Evolutionary conservation across 1,284 basidiomycete species (phyloP).

Genomic region (Ceratobasidium sp.): DNA sequence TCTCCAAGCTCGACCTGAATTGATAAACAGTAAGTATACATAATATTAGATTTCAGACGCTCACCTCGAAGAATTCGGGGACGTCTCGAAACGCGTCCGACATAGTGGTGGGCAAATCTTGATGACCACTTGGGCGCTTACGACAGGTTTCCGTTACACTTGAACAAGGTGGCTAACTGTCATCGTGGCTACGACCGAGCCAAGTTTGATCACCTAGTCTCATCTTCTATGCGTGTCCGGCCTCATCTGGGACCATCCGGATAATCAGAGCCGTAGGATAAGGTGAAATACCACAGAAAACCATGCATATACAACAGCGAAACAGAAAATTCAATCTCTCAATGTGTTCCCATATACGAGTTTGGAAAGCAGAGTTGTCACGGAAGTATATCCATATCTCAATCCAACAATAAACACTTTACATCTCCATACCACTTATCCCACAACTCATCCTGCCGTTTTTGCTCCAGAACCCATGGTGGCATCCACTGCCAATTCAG

Average conservation of each 20-base stretch:
- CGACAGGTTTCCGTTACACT: not conserved
- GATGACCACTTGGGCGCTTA: conserved; percentile 20
- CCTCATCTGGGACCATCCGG: too few relatives aligned
- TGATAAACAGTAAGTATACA: conserved; percentile 30
- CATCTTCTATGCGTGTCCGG: too few relatives aligned
- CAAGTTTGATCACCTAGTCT: too few relatives aligned
- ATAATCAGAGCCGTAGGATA: too few relatives aligned
- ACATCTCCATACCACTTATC: conserved; percentile 37
- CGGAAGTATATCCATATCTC: too few relatives aligned
- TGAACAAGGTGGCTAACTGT: not conserved
- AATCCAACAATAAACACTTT: not conserved
- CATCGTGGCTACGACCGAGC: not conserved
- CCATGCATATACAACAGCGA: too few relatives aligned
- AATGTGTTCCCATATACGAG: too few relatives aligned
- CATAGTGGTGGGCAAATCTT: conserved; percentile 27
- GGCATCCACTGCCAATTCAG: conserved; percentile 35
- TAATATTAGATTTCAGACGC: conserved; percentile 46
- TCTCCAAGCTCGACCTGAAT: conserved; percentile 90
- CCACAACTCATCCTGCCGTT: conserved; percentile 30
- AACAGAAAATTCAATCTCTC: too few relatives aligned
- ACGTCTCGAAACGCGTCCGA: conserved; percentile 69
- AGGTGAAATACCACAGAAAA: too few relatives aligned
- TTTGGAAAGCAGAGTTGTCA: too few relatives aligned
- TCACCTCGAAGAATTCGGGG: conserved; percentile 78
- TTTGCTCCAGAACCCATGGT: conserved; percentile 36